Evolutionary conservation across 257 asterid genomes (phyloP).

Genomic region (Solanum arcanum): DNA sequence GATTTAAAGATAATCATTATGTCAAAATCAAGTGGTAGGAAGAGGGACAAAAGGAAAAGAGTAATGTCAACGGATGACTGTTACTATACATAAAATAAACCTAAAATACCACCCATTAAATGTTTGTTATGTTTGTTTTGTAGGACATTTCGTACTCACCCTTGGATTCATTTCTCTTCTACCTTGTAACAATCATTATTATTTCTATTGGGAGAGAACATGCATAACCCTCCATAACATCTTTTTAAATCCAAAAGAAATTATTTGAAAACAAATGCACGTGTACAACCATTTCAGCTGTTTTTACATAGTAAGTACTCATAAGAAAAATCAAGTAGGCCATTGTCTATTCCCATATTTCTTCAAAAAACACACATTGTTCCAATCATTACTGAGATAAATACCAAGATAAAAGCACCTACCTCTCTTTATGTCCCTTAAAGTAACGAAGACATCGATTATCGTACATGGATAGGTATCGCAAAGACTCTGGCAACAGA

Average conservation of each 20-base stretch:
- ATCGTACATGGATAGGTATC: constrained; percentile 85
- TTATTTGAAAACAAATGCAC: neutral
- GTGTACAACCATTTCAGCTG: neutral
- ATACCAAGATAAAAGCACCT: neutral
- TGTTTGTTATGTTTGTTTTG: neutral
- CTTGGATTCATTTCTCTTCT: neutral
- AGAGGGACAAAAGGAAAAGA: neutral
- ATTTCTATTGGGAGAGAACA: neutral
- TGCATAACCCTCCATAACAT: neutral
- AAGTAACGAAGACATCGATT: constrained; percentile 94
- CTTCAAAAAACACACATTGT: neutral
- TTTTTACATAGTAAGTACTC: neutral
- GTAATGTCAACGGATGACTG: neutral
- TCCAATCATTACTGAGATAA: neutral
- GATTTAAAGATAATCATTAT: neutral
- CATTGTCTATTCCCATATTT: neutral
- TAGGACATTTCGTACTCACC: neutral
- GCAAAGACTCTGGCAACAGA: constrained; percentile 51
- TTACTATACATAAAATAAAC: neutral
- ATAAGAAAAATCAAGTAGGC: neutral
- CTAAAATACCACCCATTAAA: neutral
- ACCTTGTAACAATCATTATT: neutral
- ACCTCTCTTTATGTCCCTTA: constrained; percentile 94
- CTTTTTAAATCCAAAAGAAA: neutral
- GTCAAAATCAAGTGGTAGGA: neutral